Percentiles rank a stretch among this genome's conserved stretches.
Evolutionary conservation across 257 asterid genomes (phyloP).

Genomic region (Solanum infundibuliforme): DNA sequence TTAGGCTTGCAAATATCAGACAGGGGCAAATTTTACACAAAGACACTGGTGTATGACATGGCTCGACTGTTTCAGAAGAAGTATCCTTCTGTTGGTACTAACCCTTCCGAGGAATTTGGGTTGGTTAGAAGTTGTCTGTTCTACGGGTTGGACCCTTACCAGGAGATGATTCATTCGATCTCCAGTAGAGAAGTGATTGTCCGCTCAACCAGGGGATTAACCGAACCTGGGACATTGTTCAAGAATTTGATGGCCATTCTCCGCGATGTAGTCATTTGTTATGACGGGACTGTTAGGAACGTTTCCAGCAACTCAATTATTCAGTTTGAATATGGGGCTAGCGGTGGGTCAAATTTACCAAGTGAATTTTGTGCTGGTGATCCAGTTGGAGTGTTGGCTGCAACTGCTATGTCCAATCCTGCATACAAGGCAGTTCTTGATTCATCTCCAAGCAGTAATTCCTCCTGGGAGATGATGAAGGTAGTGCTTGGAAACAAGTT

Average conservation of each 20-base stretch:
- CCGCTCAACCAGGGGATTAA: constrained; percentile 85
- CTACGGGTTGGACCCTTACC: constrained; percentile 82
- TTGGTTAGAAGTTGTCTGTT: constrained; percentile 73
- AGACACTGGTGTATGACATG: constrained; percentile 59
- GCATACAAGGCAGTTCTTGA: constrained; percentile 98
- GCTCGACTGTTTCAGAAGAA: constrained; percentile 43
- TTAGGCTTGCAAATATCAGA: constrained; percentile 65
- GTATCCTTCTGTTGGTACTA: constrained; percentile 51
- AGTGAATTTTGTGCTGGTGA: constrained; percentile 93
- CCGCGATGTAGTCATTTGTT: constrained; percentile 79
- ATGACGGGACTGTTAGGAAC: constrained; percentile 83
- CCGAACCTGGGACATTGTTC: constrained; percentile 89
- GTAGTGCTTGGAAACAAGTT: constrained; percentile 20
- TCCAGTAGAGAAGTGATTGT: constrained; percentile 94
- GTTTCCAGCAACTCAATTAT: constrained; percentile 72
- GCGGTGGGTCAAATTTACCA: constrained; percentile 26
- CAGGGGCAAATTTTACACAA: constrained; percentile 68
- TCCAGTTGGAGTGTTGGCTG: constrained; percentile 97
- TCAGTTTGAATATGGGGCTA: constrained; percentile 80
- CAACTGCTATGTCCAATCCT: constrained; percentile 99
- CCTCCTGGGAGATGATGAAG: constrained; percentile 99
- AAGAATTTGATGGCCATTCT: constrained; percentile 96
- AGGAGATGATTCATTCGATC: constrained; percentile 88
- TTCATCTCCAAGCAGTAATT: constrained; percentile 93
- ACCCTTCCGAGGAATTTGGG: constrained; percentile 70